phyloP scores from a whole-genome alignment of 2,329 filamentous ascomycete species.

The Fusarium sp. region DNA sequence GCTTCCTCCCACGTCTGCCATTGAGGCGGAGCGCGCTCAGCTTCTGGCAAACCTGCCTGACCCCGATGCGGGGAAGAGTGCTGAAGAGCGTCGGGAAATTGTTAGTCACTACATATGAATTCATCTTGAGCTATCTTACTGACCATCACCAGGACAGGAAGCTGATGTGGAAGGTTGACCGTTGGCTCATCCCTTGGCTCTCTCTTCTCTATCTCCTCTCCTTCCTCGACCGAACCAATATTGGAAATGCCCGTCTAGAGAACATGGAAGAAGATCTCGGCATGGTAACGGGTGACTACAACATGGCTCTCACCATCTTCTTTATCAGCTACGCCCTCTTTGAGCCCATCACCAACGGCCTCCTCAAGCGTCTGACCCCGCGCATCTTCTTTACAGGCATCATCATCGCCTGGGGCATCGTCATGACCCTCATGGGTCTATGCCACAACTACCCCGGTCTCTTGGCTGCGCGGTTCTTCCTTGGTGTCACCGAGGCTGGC shows the following conservation, averaged over 20 bases:
- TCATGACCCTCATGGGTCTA: slow-evolving; percentile 63
- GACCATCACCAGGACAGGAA: slow-evolving; percentile 54
- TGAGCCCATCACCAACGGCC: slow-evolving; percentile 72
- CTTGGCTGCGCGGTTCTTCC: slow-evolving; percentile 63
- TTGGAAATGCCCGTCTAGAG: slow-evolving; percentile 62
- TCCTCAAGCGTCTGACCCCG: slow-evolving; percentile 73
- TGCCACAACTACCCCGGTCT: slow-evolving; percentile 59
- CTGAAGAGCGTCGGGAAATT: slow-evolving; percentile 69
- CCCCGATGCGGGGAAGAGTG: slow-evolving; percentile 68
- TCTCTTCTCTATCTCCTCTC: slow-evolving; percentile 67
- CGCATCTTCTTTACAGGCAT: slow-evolving; percentile 73
- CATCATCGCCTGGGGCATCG: slow-evolving; percentile 67
- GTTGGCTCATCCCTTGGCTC: slow-evolving; percentile 68
- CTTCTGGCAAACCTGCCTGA: slow-evolving; percentile 47
- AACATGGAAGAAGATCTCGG: slow-evolving; percentile 31
- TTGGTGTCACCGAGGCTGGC: slow-evolving; percentile 76
- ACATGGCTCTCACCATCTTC: slow-evolving; percentile 69
- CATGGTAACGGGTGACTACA: slow-evolving; percentile 62
- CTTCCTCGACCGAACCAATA: slow-evolving; percentile 55
- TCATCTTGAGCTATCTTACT: not conserved
- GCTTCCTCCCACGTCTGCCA: not conserved
- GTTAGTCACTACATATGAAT: slow-evolving; percentile 55
- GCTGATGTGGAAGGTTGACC: slow-evolving; percentile 68
- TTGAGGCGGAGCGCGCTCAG: slow-evolving; percentile 45
- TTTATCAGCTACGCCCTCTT: slow-evolving; percentile 77